A percentile compares a stretch with the other conserved stretches of the same genome.
These are phyloP conservation scores for Hyphodiscus hymeniophilus DNA, from an alignment of 495 filamentous ascomycete species.

Conservation along the genomic window DNA sequence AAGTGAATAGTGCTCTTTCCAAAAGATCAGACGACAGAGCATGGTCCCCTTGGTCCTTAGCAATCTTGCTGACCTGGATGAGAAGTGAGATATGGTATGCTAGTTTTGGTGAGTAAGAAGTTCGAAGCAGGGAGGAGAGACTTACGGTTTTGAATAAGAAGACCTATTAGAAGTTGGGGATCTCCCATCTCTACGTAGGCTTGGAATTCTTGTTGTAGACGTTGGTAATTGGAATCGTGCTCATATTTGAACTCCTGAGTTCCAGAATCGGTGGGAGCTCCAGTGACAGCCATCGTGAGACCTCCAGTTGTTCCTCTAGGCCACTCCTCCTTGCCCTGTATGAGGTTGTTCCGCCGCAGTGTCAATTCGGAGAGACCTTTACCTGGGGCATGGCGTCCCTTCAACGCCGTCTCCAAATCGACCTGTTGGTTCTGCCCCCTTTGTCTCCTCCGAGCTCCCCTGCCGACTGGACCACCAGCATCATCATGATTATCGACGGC, in stretches of 20 bases:
- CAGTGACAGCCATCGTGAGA: slow-evolving; percentile 71
- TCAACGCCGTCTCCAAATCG: slow-evolving; percentile 64
- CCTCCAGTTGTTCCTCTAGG: slow-evolving; percentile 73
- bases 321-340: slow-evolving; percentile 90
- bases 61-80: slow-evolving; percentile 86
- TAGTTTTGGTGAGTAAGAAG: slow-evolving; percentile 19
- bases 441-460: slow-evolving; percentile 43
- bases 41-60: slow-evolving; percentile 80
- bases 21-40: slow-evolving; percentile 79
- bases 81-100: slow-evolving; percentile 89
- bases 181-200: slow-evolving; percentile 74
- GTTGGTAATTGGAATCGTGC: slow-evolving; percentile 69
- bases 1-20: slow-evolving; percentile 86
- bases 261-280: slow-evolving; percentile 36
- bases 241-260: slow-evolving; percentile 62
- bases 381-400: slow-evolving; percentile 49
- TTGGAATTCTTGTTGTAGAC: slow-evolving; percentile 68
- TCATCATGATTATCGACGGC: slow-evolving; percentile 53
- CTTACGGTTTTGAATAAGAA: slow-evolving; percentile 36
- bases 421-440: slow-evolving; percentile 39
- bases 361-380: slow-evolving; percentile 61
- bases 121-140: not conserved
- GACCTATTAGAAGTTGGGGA: slow-evolving; percentile 50
- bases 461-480: slow-evolving; percentile 28
- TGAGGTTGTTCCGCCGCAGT: slow-evolving; percentile 69